Base-by-base conservation (phyloP, 164 flowering plant genomes). In the Umbilicus rupestris region DNA sequence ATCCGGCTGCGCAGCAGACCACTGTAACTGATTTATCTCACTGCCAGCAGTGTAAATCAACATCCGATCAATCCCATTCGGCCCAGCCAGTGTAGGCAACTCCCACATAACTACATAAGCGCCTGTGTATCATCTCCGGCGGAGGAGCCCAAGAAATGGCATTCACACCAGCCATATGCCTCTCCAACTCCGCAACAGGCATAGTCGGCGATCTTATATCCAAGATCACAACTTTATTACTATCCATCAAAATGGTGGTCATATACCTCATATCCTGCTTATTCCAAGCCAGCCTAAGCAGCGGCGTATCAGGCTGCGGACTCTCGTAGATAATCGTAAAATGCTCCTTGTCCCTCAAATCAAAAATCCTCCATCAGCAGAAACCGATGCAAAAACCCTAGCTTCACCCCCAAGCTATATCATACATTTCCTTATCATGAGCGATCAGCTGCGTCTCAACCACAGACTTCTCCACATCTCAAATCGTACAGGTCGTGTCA, bases 351-450 rank as follows among this genome's bases (percentile, higher is more conserved):
- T 93, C 97, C 44, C 96, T 68, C 62, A 93, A 65, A 72, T 90
- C 98, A 72, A 93, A 93, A 29, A 90, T 86, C 70, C 98, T 76
- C 97, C 98, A 71, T 93, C 98, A 3, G 96, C 98, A 0, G 98
- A 93, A 11, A 89, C 97, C 6, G 98, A 93, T 0, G 96, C 96
- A 35, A 93, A 93, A n/a, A 93, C 97, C 64, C 87, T 81, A 1
- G 87, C 94, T 47, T 86, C 97, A 2, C n/a, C 98, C 97, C 98
- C 98, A 93, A 20, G 96, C 96, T 50, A 93, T 93, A 75, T 93
- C 98, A 69, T 90, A 86, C 7, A 93, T 97, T 85, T 93, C 98
- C 77, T 90, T 93, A 66, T 93, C 98, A 63, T 93, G 97, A 5
- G 98, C 98, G n/a, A 93, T 90, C 5, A 93, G 73, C 78, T 93